Evolutionary conservation across 2,329 filamentous ascomycete genomes (phyloP).

Genomic region (Diaporthe helianthi): DNA sequence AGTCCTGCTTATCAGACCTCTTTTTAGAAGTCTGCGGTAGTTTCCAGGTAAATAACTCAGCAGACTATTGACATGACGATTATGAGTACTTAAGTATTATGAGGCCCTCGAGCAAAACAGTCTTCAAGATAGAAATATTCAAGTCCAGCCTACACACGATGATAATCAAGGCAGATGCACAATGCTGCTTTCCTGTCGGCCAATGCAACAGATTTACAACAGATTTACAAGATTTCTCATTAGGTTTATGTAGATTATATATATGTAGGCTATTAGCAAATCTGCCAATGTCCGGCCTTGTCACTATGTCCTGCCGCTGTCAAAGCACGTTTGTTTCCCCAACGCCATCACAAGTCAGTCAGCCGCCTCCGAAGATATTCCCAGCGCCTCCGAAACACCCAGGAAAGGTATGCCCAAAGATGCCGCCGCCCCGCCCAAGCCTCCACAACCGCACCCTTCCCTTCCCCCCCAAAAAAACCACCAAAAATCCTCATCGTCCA

Average conservation of each 20-base stretch:
- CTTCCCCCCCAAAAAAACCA: no score
- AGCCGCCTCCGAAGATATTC: background rate
- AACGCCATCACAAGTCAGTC: background rate
- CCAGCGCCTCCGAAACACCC: background rate
- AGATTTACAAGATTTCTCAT: background rate
- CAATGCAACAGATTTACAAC: background rate
- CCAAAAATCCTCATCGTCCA: no score
- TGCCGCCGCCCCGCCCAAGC: background rate
- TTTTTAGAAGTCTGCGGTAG: background rate
- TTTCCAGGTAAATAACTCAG: background rate
- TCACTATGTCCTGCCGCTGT: background rate
- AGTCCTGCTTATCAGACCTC: background rate
- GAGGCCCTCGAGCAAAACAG: background rate
- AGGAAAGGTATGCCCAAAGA: background rate
- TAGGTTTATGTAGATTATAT: constrained; percentile 6
- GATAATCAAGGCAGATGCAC: background rate
- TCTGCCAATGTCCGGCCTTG: background rate
- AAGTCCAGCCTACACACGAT: background rate
- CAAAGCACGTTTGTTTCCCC: background rate
- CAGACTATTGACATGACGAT: constrained; percentile 24
- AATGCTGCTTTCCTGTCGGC: background rate
- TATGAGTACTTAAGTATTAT: background rate
- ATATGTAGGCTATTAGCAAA: background rate
- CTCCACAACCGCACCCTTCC: no score
- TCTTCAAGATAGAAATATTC: background rate